A percentile compares a stretch with the other conserved stretches of the same genome.
Evolutionary conservation across 331 rosid genomes (phyloP).

Genomic region (Quercus lobata): DNA sequence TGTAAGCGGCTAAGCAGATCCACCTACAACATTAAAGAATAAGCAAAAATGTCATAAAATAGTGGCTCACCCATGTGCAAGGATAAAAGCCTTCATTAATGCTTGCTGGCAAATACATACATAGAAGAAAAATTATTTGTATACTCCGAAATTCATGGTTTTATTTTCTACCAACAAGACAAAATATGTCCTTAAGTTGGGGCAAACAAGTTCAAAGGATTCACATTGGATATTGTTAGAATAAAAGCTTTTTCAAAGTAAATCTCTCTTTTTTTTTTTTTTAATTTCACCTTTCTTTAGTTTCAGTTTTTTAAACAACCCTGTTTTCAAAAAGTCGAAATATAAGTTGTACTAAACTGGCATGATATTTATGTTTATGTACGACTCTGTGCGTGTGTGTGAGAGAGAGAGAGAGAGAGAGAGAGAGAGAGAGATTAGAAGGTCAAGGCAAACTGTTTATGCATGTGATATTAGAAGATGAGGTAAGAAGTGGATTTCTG

Average conservation of each 20-base stretch:
- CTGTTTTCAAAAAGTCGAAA: no score
- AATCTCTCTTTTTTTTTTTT: no score
- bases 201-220: no score
- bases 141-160: constrained; percentile 32
- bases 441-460: neutral
- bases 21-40: constrained; percentile 49
- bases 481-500: neutral
- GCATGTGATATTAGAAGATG: neutral
- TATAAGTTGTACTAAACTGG: no score
- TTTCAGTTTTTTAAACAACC: no score
- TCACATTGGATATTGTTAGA: neutral
- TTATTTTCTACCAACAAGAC: constrained; percentile 12
- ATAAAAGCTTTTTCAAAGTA: neutral
- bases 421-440: neutral
- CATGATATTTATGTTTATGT: no score
- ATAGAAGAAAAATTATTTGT: neutral
- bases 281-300: no score
- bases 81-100: constrained; percentile 20
- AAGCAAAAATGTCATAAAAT: constrained; percentile 9
- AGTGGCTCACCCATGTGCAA: constrained; percentile 43
- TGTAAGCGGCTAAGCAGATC: constrained; percentile 81
- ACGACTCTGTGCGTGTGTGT: neutral
- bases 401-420: neutral
- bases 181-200: no score
- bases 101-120: constrained; percentile 22